Conservation (phyloP, 768 basidiomycete species). For the Fibroporia radiculosa region DNA sequence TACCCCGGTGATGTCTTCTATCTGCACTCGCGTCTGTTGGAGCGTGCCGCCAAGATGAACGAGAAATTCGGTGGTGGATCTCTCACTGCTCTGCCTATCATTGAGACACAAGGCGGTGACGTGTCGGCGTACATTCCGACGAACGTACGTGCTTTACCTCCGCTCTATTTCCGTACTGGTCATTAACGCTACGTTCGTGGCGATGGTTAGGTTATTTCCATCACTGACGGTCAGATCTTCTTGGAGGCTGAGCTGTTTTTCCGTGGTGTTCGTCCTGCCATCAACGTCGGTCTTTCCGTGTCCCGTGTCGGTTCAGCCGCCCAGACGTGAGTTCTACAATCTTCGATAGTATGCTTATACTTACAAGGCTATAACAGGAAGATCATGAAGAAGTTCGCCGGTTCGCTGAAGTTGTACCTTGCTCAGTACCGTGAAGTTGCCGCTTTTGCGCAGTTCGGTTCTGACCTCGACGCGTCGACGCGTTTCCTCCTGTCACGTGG, state of each 20-base stretch:
- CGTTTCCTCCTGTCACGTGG: constrained; percentile 98
- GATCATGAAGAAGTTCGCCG: constrained; percentile 99
- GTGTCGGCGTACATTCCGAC: constrained; percentile 99
- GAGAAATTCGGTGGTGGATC: constrained; percentile 98
- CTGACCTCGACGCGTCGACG: constrained; percentile 98
- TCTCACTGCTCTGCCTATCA: constrained; percentile 97
- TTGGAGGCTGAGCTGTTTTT: constrained; percentile 99
- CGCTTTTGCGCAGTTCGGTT: constrained; percentile 99
- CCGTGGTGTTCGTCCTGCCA: constrained; percentile 99
- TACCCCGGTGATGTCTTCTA: constrained; percentile 99
- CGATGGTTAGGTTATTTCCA: constrained; percentile 91
- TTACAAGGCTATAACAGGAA: constrained; percentile 40
- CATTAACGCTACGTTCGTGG: constrained; percentile 5
- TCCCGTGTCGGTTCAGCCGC: constrained; percentile 99
- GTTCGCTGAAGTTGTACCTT: constrained; percentile 98
- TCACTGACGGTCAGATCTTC: constrained; percentile 99
- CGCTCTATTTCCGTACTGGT: constrained; percentile 1
- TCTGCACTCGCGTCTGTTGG: constrained; percentile 98
- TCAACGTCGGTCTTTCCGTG: constrained; percentile 99
- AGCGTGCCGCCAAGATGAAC: constrained; percentile 99
- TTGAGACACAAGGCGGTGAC: constrained; percentile 99
- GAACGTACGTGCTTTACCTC: constrained; percentile 46
- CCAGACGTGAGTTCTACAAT: constrained; percentile 71
- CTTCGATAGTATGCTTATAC: neutral
- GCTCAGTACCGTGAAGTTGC: constrained; percentile 99